Evolutionary conservation across 2,329 filamentous ascomycete species (phyloP), one percentile per base, ranked within the genome.

Genomic region (Dactylonectria estremocensis): DNA sequence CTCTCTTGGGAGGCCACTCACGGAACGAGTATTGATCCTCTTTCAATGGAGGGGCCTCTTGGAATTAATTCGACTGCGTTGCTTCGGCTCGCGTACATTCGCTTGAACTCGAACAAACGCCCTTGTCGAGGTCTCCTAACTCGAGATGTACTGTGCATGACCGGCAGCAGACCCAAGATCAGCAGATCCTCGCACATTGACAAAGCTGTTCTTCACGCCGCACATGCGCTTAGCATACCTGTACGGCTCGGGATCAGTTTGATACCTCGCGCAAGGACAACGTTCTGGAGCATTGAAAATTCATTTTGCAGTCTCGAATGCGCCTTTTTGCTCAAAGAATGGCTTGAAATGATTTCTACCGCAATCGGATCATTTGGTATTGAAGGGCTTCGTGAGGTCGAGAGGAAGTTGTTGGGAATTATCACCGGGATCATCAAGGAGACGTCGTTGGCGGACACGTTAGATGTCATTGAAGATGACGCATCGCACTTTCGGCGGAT

Each of bases 301-400:
- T 60, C 57, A 0, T 16, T 60, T 9, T 60, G 57, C 20, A 60
- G 57, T n/a, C 20, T 60, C 6, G 57, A 60, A 22, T 50, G 57
- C 5, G 57, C 57, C 10, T 20, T 60, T 9, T 46, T 60, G 2
- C 48, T 60, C 1, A 60, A 60, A 16, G 11, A 40, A 5, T 60
- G 57, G 57, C 57, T 60, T 18, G 20, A 43, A 33, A 50, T 52
- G 33, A 60, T 60, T n/a, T 24, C 57, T 1, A 20, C 14, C 0
- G 37, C 22, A 6, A 20, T 35, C 1, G 20, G 18, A 9, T 48
- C 28, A 1, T 8, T 1, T 2, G 46, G 46, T 6, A 20, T 18
- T 9, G 46, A 50, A 31, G 57, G 20, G 2, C 16, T 60, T 11
- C 57, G 57, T 5, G 22, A 33, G 10, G 14, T 43, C 35, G 57